Evolutionary conservation across 352 stramenopile genomes (phyloP), one percentile per base, ranked within the genome.

Genomic region (Thalassiosira hispida): DNA sequence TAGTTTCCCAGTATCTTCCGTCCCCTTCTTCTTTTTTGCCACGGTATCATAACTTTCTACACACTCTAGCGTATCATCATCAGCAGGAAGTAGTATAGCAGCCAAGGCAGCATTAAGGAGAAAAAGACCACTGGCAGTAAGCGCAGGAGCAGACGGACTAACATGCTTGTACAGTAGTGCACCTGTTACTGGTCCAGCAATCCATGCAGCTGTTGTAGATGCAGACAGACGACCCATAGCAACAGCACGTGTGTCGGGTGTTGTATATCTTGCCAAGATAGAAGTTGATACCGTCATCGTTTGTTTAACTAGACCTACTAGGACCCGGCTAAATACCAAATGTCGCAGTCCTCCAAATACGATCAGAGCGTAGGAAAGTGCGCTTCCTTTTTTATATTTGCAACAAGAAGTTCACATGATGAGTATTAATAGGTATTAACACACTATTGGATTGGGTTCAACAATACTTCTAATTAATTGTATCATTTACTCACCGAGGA

Each of bases 241-340:
- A 47, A 81, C 67, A 3, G 84, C 67, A 60, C 87, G 51, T 59
- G 77, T 74, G 16, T 85, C 68, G 23, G 59, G 25, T 4, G 80
- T 79, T 14, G 86, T 90, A 61, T 72, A 82, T 46, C 66, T 59
- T 18, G 76, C 82, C 53, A 92, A 67, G 31, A 92, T 73, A 9
- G 81, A 80, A 0, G 79, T 91, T n/a, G 82, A 87, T 0, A 92
- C 77, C 29, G 87, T 92, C 82, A 90, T 91, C 16, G 87, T 92
- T 69, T 92, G 87, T 66, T 92, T 92, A 20, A 92, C 87, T 1
- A 89, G 44, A 38, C 87, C 87, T 0, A 92, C 87, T 16, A 90
- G 25, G 0, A 92, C 71, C 23, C 87, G 64, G 68, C 75, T 88
- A 12, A 77, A 59, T 22, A 92, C 70, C 27, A 92, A 53, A 11